A percentile compares a stretch with the other conserved stretches of the same genome.
phyloP scores from a whole-genome alignment of 305 asterid species.

The Fraxinus greggii region DNA sequence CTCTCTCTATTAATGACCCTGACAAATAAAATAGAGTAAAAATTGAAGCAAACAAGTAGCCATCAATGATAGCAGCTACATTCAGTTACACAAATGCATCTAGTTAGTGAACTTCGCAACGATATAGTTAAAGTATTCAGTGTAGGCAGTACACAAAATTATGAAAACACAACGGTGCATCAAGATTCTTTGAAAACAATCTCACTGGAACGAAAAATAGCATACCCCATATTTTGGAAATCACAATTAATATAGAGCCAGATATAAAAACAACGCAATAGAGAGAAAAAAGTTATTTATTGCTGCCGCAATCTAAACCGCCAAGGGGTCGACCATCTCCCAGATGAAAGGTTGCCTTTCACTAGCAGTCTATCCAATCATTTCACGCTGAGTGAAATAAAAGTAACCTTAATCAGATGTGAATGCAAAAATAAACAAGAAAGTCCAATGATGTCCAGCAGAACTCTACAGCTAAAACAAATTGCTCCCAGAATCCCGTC shows the following conservation, averaged over 20 bases:
- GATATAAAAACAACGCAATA: not conserved
- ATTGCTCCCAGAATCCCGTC: not conserved
- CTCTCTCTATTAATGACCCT: not conserved
- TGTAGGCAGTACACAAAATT: not conserved
- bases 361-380: not conserved
- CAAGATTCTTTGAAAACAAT: not conserved
- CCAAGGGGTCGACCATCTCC: not conserved
- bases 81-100: not conserved
- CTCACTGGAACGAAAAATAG: not conserved
- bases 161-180: not conserved
- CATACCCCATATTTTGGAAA: not conserved
- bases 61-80: not conserved
- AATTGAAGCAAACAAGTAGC: not conserved
- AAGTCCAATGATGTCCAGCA: not conserved
- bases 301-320: not conserved
- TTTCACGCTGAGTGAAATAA: not conserved
- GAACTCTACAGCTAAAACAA: conserved; percentile 1
- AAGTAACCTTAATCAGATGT: not conserved
- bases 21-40: not conserved
- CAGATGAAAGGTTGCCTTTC: not conserved
- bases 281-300: not conserved
- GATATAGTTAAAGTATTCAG: not conserved
- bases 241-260: not conserved
- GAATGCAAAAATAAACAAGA: not conserved
- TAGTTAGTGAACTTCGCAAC: not conserved